Evolutionary conservation across 2,329 filamentous ascomycete species (phyloP), one percentile per base, ranked within the genome.

Genomic region (Alternaria panax): DNA sequence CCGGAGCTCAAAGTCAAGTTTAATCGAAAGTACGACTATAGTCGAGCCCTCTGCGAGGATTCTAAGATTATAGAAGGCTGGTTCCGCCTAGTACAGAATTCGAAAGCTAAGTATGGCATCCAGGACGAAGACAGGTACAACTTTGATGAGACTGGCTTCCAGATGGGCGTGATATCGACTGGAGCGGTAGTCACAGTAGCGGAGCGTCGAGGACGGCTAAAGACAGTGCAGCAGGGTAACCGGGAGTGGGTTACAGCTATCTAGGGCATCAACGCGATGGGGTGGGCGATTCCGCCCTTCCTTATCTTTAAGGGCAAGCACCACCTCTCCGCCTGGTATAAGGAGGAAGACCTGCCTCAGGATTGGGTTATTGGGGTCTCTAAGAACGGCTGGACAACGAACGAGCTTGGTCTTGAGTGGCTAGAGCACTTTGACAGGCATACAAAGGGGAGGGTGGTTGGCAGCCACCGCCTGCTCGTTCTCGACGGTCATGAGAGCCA

Each of bases 191-290:
- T 65, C 20, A 63, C 51, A 47, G 51, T 43, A 25, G 57, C 46
- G 63, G 59, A 71, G 51, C 48, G 51, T 45, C 53, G 50, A 41
- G 32, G 14, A 48, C 20, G 51, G 46, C 52, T 53, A 48, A 73
- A 68, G 60, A 32, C 45, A 43, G 40, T 65, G 9, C 58, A 75
- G 64, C 68, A 64, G 59, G 63, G 74, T 14, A 69, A 72, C 66
- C 66, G 67, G n/a, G 67, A 75, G 68, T 76, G 62, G 68, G 62
- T 64, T 46, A 75, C 64, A 18, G 62, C 59, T 30, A 4, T 73
- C 74, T 52, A 45, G 63, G 45, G 54, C 51, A 65, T 72, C 32
- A 65, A 63, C 47, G 52, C 55, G 22, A 45, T 45, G 41, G 55
- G 62, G 40, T 64, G 50, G 42, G n/a, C 53, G 24, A 42, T 53